phyloP scores from a whole-genome alignment of 352 stramenopile species.

The Phytopythium vexans region DNA sequence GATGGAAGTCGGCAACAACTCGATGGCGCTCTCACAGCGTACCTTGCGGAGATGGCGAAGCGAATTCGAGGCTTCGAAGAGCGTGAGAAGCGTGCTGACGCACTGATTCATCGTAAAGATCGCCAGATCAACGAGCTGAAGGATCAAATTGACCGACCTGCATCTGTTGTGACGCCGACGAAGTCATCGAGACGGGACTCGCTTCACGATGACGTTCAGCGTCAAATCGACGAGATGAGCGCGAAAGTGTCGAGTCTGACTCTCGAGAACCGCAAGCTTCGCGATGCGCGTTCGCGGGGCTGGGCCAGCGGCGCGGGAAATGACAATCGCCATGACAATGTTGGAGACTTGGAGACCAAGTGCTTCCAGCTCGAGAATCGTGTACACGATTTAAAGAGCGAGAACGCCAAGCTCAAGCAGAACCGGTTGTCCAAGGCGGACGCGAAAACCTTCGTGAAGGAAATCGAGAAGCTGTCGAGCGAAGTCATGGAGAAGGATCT shows the following conservation, averaged over 20 bases:
- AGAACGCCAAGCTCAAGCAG: constrained; percentile 53
- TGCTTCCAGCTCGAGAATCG: constrained; percentile 45
- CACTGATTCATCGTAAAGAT: constrained; percentile 43
- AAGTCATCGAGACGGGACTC: constrained; percentile 8
- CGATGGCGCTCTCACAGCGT: constrained; percentile 12
- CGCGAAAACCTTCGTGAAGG: constrained; percentile 37
- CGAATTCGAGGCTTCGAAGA: constrained; percentile 41
- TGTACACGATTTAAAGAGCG: constrained; percentile 43
- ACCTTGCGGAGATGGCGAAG: constrained; percentile 27
- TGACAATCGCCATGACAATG: neutral
- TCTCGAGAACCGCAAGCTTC: constrained; percentile 49
- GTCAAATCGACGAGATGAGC: constrained; percentile 28
- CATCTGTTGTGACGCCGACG: neutral
- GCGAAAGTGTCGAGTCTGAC: constrained; percentile 45
- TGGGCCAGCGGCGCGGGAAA: neutral
- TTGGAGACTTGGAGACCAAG: constrained; percentile 33
- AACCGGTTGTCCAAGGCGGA: constrained; percentile 33
- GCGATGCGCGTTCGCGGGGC: constrained; percentile 8
- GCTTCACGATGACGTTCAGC: constrained; percentile 14
- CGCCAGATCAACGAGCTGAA: constrained; percentile 40
- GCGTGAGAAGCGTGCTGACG: constrained; percentile 37
- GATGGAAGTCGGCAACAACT: constrained; percentile 4
- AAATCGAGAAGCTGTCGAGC: constrained; percentile 47
- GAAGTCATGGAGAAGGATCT: constrained; percentile 52
- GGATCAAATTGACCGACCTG: constrained; percentile 15